A percentile compares a stretch with the other conserved stretches of the same genome.
Conservation (phyloP, 208 protist genomes). For the Trypanosoma boissoni region DNA sequence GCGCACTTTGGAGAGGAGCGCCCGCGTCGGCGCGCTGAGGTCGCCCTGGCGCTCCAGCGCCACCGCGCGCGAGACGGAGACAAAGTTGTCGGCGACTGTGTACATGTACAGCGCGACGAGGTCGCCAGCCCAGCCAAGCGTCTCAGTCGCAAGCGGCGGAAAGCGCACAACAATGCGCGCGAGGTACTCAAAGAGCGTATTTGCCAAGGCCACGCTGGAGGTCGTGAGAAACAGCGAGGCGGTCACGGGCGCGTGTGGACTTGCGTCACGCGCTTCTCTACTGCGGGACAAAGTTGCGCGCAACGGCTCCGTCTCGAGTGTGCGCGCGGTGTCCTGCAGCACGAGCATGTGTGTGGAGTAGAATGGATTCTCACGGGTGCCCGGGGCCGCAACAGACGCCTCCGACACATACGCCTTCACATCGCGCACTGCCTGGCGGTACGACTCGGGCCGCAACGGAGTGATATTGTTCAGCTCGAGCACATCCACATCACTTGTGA, state of each 20-base stretch:
- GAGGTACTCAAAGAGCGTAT: slow-evolving; percentile 70
- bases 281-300: slow-evolving; percentile 35
- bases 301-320: slow-evolving; percentile 59
- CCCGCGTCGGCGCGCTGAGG: slow-evolving; percentile 45
- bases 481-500: slow-evolving; percentile 44
- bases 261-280: no score
- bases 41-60: slow-evolving; percentile 73
- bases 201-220: slow-evolving; percentile 52
- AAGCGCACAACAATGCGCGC: slow-evolving; percentile 73
- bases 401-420: slow-evolving; percentile 65
- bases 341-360: slow-evolving; percentile 54
- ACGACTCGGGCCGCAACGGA: slow-evolving; percentile 47
- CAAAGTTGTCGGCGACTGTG: slow-evolving; percentile 82
- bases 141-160: slow-evolving; percentile 63
- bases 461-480: slow-evolving; percentile 56
- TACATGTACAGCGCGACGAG: slow-evolving; percentile 72
- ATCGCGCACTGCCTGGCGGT: slow-evolving; percentile 40
- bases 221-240: slow-evolving; percentile 51
- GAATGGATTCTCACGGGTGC: slow-evolving; percentile 70
- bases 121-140: slow-evolving; percentile 70
- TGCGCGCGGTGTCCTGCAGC: slow-evolving; percentile 55
- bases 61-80: slow-evolving; percentile 70
- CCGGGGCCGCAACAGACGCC: slow-evolving; percentile 20
- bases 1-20: slow-evolving; percentile 47
- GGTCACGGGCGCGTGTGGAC: slow-evolving; percentile 24